phyloP scores from a whole-genome alignment of 352 stramenopile genomes.

The Globisporangium acanthophoron region DNA sequence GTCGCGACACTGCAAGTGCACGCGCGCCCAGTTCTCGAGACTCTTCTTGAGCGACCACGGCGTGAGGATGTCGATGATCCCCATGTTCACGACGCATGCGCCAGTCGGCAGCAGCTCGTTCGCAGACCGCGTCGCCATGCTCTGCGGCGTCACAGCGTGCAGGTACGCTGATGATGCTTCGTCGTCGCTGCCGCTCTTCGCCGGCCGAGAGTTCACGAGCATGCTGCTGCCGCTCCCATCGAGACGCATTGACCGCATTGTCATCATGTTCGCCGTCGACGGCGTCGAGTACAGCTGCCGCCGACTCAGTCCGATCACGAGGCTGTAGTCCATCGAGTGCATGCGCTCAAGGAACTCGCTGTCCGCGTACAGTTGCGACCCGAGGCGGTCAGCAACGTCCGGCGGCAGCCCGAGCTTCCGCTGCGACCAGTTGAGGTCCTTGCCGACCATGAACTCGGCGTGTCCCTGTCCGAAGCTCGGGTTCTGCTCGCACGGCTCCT shows the following conservation, averaged over 20 bases:
- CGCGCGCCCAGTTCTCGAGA: conserved; percentile 84
- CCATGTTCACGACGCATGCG: conserved; percentile 90
- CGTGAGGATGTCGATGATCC: conserved; percentile 97
- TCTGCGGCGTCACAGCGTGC: conserved; percentile 46
- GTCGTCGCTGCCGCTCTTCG: conserved; percentile 24
- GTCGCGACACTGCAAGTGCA: conserved; percentile 77
- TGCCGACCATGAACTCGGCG: conserved; percentile 73
- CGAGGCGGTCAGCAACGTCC: conserved; percentile 68
- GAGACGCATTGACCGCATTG: conserved; percentile 20
- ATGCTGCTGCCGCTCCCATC: conserved; percentile 6
- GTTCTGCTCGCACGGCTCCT: conserved; percentile 69
- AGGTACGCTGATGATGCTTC: conserved; percentile 36
- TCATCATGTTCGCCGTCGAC: conserved; percentile 18
- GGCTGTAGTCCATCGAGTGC: conserved; percentile 97
- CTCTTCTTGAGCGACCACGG: conserved; percentile 93
- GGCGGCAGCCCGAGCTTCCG: conserved; percentile 62
- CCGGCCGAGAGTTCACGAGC: not conserved
- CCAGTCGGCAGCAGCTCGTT: conserved; percentile 50
- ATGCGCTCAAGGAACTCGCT: conserved; percentile 92
- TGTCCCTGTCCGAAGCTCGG: conserved; percentile 58
- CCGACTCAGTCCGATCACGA: conserved; percentile 90
- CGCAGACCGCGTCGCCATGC: conserved; percentile 11
- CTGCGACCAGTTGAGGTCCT: conserved; percentile 86
- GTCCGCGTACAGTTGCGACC: conserved; percentile 86
- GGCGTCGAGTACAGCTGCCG: conserved; percentile 33